Evolutionary conservation across 2,329 filamentous ascomycete species (phyloP), one percentile per base, ranked within the genome.

Genomic region (Pseudopyrenochaeta lycopersici): DNA sequence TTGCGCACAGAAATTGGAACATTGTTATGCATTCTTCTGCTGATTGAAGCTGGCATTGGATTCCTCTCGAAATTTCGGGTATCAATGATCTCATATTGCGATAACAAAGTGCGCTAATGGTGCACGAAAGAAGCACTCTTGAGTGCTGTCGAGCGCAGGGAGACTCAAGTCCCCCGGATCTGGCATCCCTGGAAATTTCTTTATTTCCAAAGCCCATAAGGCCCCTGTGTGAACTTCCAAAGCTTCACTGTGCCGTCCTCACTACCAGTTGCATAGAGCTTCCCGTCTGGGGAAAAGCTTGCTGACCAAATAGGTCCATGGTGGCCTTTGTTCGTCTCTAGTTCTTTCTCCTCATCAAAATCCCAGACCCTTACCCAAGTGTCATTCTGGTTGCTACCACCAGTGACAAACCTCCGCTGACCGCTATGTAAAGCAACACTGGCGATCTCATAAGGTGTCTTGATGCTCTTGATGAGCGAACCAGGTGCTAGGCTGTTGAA

Each of bases 181-280:
- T 7, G n/a, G 36, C 21, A 20, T 4, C 7, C 3, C 18, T 21
- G 21, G 23, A 31, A n/a, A 21, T 23, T 3, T 33, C 39, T 53
- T n/a, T 67, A 88, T 64, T 83, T 81, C 87, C 87, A 90, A 17
- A 90, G 74, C 14, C 87, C 87, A 70, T 89, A 89, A 1, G 85
- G 81, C 39, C 86, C 85, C 40, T 80, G 80, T 45, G 85, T 87
- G 55, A 86, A 86, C 73, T 90, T 90, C 87, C 87, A 90, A 63
- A 99, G 82, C 79, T 99, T 99, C 76, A 99, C 96, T 0, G 95
- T 99, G 35, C 95, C 95, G 69, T 99, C 95, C 74, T 99, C 95
- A 43, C 93, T 97, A 27, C 91, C 95, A 1, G 95, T 99, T 1
- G 93, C 95, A 72, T 98, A 99, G 7, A 99, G 81, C 73, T 96